A percentile compares a stretch with the other conserved stretches of the same genome.
Evolutionary conservation across 345 rosid genomes (phyloP).

Genomic region (Aurinia saxatilis): DNA sequence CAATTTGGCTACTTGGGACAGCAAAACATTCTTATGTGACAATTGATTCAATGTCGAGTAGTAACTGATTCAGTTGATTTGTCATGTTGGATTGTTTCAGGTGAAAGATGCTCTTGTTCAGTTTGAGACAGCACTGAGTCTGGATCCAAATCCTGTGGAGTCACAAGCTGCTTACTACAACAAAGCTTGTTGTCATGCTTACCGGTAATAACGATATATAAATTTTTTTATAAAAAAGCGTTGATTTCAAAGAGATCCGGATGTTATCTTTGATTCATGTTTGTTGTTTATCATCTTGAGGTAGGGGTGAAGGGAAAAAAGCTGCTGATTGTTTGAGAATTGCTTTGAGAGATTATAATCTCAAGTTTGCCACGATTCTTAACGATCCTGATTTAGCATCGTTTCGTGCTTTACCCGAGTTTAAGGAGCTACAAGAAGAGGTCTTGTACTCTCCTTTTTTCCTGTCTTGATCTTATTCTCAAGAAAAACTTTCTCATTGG

Average conservation of each 20-base stretch:
- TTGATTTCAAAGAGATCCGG: too few relatives aligned
- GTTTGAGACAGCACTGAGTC: constrained; percentile 73
- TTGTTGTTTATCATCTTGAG: constrained; percentile 22
- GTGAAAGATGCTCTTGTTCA: constrained; percentile 78
- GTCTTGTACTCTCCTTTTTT: constrained; percentile 25
- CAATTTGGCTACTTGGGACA: too few relatives aligned
- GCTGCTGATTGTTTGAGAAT: constrained; percentile 76
- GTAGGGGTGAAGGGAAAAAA: constrained; percentile 78
- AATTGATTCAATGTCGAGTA: too few relatives aligned
- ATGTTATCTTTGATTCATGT: too few relatives aligned
- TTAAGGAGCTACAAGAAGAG: constrained; percentile 95
- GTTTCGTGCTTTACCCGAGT: constrained; percentile 88
- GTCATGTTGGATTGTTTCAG: constrained; percentile 29
- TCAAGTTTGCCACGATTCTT: constrained; percentile 83
- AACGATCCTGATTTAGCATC: constrained; percentile 96
- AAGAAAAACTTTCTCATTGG: not conserved
- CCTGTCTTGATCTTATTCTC: not conserved
- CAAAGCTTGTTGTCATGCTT: constrained; percentile 95
- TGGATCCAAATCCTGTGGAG: constrained; percentile 67
- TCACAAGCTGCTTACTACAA: constrained; percentile 93
- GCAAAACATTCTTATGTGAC: too few relatives aligned
- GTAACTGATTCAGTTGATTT: not conserved
- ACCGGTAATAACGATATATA: constrained; percentile 52
- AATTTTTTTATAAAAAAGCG: too few relatives aligned
- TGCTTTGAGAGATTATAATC: constrained; percentile 81